Base-by-base conservation (phyloP, 805 yeast genomes). In the Kregervanrija pseudodelftensis region DNA sequence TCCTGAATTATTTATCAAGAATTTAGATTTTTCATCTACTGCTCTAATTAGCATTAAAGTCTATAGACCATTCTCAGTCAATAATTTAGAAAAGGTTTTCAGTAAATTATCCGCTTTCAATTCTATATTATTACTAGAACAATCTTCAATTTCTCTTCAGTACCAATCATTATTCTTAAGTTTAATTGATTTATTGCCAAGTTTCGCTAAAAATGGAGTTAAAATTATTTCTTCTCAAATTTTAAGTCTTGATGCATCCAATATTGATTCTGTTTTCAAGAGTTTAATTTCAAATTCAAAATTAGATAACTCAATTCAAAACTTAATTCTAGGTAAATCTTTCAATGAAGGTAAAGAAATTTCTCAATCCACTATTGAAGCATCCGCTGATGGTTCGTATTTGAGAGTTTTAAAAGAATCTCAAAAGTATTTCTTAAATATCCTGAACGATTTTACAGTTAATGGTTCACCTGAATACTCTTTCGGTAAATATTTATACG, bases 401-500 rank as follows among this genome's bases (percentile, higher is more conserved):
- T 66, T 80, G 52, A 82, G 82, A 60, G 78, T 91, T 14, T 72
- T 90, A 53, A 64, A 74, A 40, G 95, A 89, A 63, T 70, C 86
- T 8, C 48, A 46, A 31, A 39, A 48, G 42, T 13, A 39, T 30
- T 82, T 80, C 58, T 64, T 72, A 13, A 60, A 70, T 8, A 70
- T 76, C 44, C 67, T 85, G 49, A 69, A 74, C 42, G 64, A 89
- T 33, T 69, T 85, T 60, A 40, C 49, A 17, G 83, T 87, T 63
- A 80, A 80, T 44, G 52, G 65, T 9, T 76, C 79, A 42, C 98
- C 97, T 17, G 97, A 89, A 65, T 90, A 69, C 58, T 96, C 96
- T 8, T 86, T 76, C 53, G 98, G 98, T 63, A 67, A 77, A 28
- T 88, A 72, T 59, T 64, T 89, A 53, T 76, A 74, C 42, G 66